Base-by-base conservation (phyloP, 2,329 filamentous ascomycete species). In the Alternaria novae-zelandiae region DNA sequence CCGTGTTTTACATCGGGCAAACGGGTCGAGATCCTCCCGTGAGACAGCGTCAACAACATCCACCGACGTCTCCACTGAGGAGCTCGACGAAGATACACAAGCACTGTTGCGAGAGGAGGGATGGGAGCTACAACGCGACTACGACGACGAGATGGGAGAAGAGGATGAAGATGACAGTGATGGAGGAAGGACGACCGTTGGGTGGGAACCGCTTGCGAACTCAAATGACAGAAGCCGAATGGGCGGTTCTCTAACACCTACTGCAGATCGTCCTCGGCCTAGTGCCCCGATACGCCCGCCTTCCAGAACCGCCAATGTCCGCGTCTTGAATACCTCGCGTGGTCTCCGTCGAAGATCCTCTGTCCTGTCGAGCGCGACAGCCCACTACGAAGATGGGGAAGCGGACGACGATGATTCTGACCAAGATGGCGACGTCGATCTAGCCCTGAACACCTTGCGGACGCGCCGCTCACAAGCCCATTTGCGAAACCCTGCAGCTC, bases 161-260 rank as follows among this genome's bases (percentile, higher is more conserved):
- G 68, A 69, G 71, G 78, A 74, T 61, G 76, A 78, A 62, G 79
- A 78, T 66, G 78, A 81, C 61, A 82, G 80, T 66, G 80, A 82
- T 76, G 79, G 79, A 66, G 80, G 73, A 70, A 75, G 78, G 70
- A 82, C 80, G 79, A 81, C 79, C 67, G 79, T 82, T 78, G 80
- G 80, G 80, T 82, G 79, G 79, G 80, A 80, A 71, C 74, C 78
- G 79, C 80, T 77, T 74, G 75, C 79, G 79, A 81, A 77, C 76
- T 80, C 79, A 73, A 80, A 80, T 81, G 78, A 81, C 71, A 79
- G 79, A 81, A 72, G 74, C 71, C 79, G 79, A 78, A 79, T 79
- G 75, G 76, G 74, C 74, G 78, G 80, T 77, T 81, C 79, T 82
- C 80, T 82, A 79, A 82, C 80, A 79, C 79, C 80, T 81, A 80